Conservation (phyloP, 1,284 basidiomycete genomes). For the Rhodotorula glutinis region DNA sequence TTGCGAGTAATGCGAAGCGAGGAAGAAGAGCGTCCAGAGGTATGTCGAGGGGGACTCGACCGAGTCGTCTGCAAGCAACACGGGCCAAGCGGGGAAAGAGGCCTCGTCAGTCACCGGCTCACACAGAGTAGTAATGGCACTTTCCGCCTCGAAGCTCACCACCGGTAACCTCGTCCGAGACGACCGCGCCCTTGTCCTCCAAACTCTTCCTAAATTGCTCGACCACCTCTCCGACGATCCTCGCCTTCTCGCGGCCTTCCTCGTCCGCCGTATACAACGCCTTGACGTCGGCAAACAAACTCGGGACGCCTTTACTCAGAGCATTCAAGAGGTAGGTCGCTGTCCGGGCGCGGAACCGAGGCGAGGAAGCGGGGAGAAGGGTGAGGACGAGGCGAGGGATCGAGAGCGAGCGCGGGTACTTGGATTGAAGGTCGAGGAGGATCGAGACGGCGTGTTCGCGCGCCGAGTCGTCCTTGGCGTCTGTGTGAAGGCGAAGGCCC, state of each 20-base stretch:
- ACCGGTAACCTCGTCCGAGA: constrained; percentile 18
- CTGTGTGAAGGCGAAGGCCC: constrained; percentile 47
- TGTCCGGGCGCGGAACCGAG: constrained; percentile 62
- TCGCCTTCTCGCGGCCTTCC: constrained; percentile 54
- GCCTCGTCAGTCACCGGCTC: too few species aligned
- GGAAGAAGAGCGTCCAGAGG: constrained; percentile 93
- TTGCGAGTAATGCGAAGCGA: constrained; percentile 67
- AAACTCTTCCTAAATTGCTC: constrained; percentile 55
- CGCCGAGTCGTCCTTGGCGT: constrained; percentile 55
- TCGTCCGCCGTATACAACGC: constrained; percentile 61
- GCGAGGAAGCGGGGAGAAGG: constrained; percentile 58
- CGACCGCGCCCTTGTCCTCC: constrained; percentile 47
- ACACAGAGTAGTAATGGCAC: too few species aligned
- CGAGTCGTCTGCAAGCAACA: constrained; percentile 41
- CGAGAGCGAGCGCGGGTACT: constrained; percentile 66
- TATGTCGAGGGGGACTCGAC: constrained; percentile 74
- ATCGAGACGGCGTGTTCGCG: constrained; percentile 59
- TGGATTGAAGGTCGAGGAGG: constrained; percentile 61
- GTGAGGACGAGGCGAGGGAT: constrained; percentile 70
- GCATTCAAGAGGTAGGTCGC: constrained; percentile 68
- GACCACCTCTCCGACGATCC: constrained; percentile 71
- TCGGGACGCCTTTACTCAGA: constrained; percentile 84
- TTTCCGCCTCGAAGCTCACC: too few species aligned
- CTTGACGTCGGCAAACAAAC: constrained; percentile 90
- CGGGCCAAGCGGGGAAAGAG: background rate